These are phyloP conservation scores for Cyclotella sp. DNA, from an alignment of 108 stramenopile species.

Conservation along the genomic window DNA sequence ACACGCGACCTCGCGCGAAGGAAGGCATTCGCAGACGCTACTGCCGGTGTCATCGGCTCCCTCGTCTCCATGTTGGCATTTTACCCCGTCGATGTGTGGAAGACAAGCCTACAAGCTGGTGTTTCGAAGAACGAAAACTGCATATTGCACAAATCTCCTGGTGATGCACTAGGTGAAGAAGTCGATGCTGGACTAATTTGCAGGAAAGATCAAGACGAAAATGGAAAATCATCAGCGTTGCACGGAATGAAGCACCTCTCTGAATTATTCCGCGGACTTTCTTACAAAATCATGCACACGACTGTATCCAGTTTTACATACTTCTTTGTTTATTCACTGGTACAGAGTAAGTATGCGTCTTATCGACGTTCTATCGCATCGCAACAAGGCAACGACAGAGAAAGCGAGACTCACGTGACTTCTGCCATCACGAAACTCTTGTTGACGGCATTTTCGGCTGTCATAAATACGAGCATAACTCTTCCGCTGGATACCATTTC, in stretches of 20 bases:
- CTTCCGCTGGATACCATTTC: slow-evolving; percentile 91
- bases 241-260: slow-evolving; percentile 24
- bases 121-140: background rate
- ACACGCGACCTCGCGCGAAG: slow-evolving; percentile 15
- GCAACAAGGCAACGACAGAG: slow-evolving; percentile 3
- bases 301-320: slow-evolving; percentile 87
- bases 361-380: slow-evolving; percentile 24
- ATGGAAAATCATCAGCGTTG: background rate
- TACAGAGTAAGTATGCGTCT: slow-evolving; percentile 53
- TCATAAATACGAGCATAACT: slow-evolving; percentile 85
- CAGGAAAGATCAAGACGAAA: background rate
- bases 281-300: slow-evolving; percentile 80
- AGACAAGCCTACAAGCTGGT: slow-evolving; percentile 79
- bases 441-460: slow-evolving; percentile 85
- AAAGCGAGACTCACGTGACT: slow-evolving; percentile 1
- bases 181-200: background rate
- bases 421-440: slow-evolving; percentile 69
- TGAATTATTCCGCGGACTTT: slow-evolving; percentile 69
- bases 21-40: slow-evolving; percentile 83
- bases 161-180: background rate
- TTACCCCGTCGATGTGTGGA: slow-evolving; percentile 90
- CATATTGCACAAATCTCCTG: background rate
- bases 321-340: slow-evolving; percentile 85
- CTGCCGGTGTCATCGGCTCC: slow-evolving; percentile 82
- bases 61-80: slow-evolving; percentile 85